These are phyloP conservation scores for Phytophthora syringae DNA, from an alignment of 352 stramenopile genomes.

Conservation along the genomic window DNA sequence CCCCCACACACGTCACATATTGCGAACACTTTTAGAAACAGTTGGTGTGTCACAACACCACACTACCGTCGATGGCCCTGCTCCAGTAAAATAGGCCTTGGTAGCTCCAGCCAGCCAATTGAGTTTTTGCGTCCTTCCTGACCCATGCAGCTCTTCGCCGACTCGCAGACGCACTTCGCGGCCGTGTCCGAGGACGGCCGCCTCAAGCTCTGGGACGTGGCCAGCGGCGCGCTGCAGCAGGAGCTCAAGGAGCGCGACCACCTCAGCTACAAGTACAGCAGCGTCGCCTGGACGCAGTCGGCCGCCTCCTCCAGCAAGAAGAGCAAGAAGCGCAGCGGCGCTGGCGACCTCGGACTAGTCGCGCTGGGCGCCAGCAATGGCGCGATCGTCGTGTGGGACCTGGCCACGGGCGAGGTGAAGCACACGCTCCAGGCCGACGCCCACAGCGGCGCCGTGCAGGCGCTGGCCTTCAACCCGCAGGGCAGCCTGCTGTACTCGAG, in stretches of 20 bases:
- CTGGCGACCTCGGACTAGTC: slow-evolving; percentile 55
- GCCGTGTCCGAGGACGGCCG: slow-evolving; percentile 84
- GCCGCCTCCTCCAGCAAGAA: slow-evolving; percentile 30
- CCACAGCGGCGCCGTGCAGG: slow-evolving; percentile 56
- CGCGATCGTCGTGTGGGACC: slow-evolving; percentile 73
- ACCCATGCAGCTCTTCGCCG: slow-evolving; percentile 76
- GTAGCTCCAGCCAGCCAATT: slow-evolving; percentile 23
- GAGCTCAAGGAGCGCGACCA: slow-evolving; percentile 87
- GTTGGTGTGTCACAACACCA: too few species aligned
- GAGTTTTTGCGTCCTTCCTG: slow-evolving; percentile 1
- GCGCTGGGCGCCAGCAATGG: slow-evolving; percentile 79
- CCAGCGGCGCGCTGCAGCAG: slow-evolving; percentile 64
- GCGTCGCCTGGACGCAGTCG: slow-evolving; percentile 70
- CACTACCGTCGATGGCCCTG: slow-evolving; percentile 40
- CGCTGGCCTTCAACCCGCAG: slow-evolving; percentile 77
- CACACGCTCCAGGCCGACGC: slow-evolving; percentile 60
- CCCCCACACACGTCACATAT: slow-evolving; percentile 36
- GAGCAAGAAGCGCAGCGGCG: slow-evolving; percentile 55
- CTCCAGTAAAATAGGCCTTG: slow-evolving; percentile 56
- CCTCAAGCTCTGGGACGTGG: slow-evolving; percentile 85
- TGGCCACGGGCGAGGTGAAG: slow-evolving; percentile 70
- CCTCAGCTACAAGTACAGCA: slow-evolving; percentile 85
- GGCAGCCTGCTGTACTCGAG: slow-evolving; percentile 73
- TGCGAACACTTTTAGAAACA: slow-evolving; percentile 2
- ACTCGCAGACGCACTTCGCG: slow-evolving; percentile 80